Evolutionary conservation across 345 rosid genomes (phyloP), one percentile per base, ranked within the genome.

Genomic region (Orychophragmus violaceus): DNA sequence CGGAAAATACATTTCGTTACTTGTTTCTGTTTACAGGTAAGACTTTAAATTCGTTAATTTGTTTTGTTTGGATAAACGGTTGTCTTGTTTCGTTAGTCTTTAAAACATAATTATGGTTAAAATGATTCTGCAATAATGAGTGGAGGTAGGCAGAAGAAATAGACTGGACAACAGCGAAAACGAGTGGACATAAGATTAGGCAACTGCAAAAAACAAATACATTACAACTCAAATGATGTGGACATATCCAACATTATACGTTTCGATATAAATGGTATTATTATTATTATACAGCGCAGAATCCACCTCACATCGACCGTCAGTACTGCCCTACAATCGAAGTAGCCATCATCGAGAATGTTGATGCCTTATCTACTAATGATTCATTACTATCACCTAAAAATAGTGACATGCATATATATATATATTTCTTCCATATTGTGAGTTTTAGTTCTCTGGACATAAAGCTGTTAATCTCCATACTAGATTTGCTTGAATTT

Each of bases 121-220:
- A 44, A 33, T 32, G 17, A 24, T 35, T 23, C 46, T 9, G 24
- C 24, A 17, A 33, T 19, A 9, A 33, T 23, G 13, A 67, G 13
- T 50, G 28, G 10, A 24, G 39, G 62, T 59, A 5, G 74, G 74
- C 50, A 36, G 30, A n/a, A 59, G 74, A 59, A 49, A 48, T 50
- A 42, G 66, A 69, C 74, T 37, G 42, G 66, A 59, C 74, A 69
- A 59, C 66, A 19, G 41, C 42, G 58, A 59, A 69, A 69, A 49
- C 16, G 16, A 59, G 36, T 59, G 30, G 50, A 27, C 33, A 23
- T 23, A 58, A 33, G 19, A 10, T 22, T 59, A 69, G 35, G 65
- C 59, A 58, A 69, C 51, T 10, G 24, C 49, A 17, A 49, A 8
- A 53, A 54, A 19, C 21, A 27, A 41, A 7, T 41, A 63, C 33